Evolutionary conservation across 164 flowering plant species (phyloP).

Genomic region (Magnolia sinica): DNA sequence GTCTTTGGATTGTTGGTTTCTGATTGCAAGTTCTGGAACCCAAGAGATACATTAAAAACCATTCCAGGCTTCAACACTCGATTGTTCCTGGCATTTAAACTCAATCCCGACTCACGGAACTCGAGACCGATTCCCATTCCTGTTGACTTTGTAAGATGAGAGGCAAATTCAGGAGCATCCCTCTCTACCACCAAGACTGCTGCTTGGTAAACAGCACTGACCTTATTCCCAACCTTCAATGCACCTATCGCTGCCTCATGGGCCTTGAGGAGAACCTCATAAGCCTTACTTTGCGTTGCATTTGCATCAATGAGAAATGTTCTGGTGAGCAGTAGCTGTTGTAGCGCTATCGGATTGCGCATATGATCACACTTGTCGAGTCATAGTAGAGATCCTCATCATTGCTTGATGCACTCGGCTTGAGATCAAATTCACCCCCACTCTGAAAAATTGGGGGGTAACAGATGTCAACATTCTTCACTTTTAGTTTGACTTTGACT

Average conservation of each 20-base stretch:
- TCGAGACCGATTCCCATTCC: slow-evolving; percentile 85
- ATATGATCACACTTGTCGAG: slow-evolving; percentile 65
- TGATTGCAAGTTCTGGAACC: slow-evolving; percentile 58
- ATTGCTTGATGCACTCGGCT: slow-evolving; percentile 74
- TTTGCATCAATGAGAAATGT: slow-evolving; percentile 56
- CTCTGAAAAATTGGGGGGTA: slow-evolving; percentile 90
- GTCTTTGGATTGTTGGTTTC: slow-evolving; percentile 42
- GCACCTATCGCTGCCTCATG: slow-evolving; percentile 69
- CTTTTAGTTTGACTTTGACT: slow-evolving; percentile 25
- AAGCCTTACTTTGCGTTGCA: slow-evolving; percentile 57
- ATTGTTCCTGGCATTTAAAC: slow-evolving; percentile 65
- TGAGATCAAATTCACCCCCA: slow-evolving; percentile 75
- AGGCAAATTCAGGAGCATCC: slow-evolving; percentile 61
- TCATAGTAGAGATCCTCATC: slow-evolving; percentile 64
- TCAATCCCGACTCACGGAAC: slow-evolving; percentile 71
- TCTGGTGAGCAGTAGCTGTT: slow-evolving; percentile 73
- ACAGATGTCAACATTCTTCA: slow-evolving; percentile 77
- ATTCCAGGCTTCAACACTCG: slow-evolving; percentile 53
- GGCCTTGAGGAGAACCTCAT: slow-evolving; percentile 70
- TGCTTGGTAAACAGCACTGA: slow-evolving; percentile 48
- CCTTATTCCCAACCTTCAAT: slow-evolving; percentile 58
- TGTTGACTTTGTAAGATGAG: slow-evolving; percentile 58
- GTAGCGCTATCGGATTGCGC: slow-evolving; percentile 72
- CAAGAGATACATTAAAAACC: slow-evolving; percentile 76
- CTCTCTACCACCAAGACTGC: slow-evolving; percentile 55